These are phyloP conservation scores for Passiflora organensis DNA, from an alignment of 345 rosid genomes.

Conservation along the genomic window DNA sequence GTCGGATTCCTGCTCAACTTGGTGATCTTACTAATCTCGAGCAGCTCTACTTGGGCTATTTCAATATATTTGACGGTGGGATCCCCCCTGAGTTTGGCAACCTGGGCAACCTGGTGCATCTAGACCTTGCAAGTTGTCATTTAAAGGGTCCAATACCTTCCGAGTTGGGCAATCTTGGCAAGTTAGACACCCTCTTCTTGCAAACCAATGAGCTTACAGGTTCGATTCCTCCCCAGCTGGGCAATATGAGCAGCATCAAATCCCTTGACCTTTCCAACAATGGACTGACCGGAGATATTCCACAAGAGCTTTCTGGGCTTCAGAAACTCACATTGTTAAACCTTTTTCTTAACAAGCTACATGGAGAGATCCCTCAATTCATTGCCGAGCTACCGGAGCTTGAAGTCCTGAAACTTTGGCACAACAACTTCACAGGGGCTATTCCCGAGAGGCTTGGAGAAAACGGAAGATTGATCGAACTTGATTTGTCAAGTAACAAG, in stretches of 20 bases:
- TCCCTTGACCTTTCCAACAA: conserved; percentile 61
- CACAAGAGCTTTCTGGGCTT: conserved; percentile 38
- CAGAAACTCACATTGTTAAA: conserved; percentile 42
- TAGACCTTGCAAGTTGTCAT: conserved; percentile 56
- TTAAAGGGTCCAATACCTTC: conserved; percentile 47
- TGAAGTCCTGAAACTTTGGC: conserved; percentile 51
- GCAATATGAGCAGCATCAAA: conserved; percentile 46
- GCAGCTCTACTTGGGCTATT: conserved; percentile 55
- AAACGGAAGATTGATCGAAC: conserved; percentile 41
- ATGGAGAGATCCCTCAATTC: conserved; percentile 55
- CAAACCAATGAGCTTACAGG: conserved; percentile 48
- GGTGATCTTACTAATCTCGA: conserved; percentile 50
- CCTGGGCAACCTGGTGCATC: conserved; percentile 39
- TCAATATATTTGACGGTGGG: conserved; percentile 50
- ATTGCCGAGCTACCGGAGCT: conserved; percentile 44
- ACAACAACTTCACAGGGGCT: conserved; percentile 59
- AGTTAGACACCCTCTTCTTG: conserved; percentile 50
- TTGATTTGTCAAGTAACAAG: conserved; percentile 69
- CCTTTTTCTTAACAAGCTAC: conserved; percentile 55
- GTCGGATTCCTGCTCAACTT: conserved; percentile 47
- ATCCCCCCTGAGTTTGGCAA: conserved; percentile 53
- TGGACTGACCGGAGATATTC: conserved; percentile 53
- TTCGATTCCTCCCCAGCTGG: conserved; percentile 44
- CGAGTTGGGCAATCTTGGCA: conserved; percentile 45
- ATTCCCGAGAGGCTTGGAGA: conserved; percentile 54